These are phyloP conservation scores for Schizonepeta tenuifolia DNA, from an alignment of 257 asterid species.

Conservation along the genomic window DNA sequence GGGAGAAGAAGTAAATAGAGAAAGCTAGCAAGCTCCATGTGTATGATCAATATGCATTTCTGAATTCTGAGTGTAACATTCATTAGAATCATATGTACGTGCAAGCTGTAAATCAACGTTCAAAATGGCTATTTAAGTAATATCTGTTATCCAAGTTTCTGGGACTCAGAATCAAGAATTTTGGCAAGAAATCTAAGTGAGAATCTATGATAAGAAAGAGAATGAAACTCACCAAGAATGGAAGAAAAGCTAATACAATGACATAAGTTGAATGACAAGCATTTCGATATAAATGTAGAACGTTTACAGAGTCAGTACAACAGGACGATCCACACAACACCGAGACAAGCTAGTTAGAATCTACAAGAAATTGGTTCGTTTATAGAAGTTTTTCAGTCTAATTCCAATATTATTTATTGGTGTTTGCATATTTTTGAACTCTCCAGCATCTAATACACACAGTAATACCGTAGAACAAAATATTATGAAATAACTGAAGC, in stretches of 20 bases:
- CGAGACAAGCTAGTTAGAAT: neutral
- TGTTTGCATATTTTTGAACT: neutral
- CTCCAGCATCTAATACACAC: neutral
- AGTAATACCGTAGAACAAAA: neutral
- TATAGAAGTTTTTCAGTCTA: constrained; percentile 5
- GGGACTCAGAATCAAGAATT: neutral
- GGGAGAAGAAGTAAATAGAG: constrained; percentile 25
- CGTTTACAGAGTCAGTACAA: neutral
- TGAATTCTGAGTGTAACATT: constrained; percentile 14
- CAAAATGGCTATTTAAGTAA: constrained; percentile 4
- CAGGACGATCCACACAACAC: neutral
- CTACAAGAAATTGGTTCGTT: neutral
- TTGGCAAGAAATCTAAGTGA: constrained; percentile 5
- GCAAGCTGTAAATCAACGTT: neutral
- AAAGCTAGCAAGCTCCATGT: constrained; percentile 23
- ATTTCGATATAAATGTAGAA: neutral
- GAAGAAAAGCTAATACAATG: neutral
- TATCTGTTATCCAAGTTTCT: neutral
- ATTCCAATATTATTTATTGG: constrained; percentile 2
- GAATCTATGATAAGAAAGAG: neutral
- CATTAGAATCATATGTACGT: neutral
- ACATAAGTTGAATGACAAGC: constrained; percentile 8
- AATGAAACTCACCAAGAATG: neutral
- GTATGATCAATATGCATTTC: neutral
- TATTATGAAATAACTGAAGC: constrained; percentile 1